A percentile compares a stretch with the other conserved stretches of the same genome.
Evolutionary conservation across 768 basidiomycete species (phyloP).

Genomic region (Agaricus sinodeliciosus): DNA sequence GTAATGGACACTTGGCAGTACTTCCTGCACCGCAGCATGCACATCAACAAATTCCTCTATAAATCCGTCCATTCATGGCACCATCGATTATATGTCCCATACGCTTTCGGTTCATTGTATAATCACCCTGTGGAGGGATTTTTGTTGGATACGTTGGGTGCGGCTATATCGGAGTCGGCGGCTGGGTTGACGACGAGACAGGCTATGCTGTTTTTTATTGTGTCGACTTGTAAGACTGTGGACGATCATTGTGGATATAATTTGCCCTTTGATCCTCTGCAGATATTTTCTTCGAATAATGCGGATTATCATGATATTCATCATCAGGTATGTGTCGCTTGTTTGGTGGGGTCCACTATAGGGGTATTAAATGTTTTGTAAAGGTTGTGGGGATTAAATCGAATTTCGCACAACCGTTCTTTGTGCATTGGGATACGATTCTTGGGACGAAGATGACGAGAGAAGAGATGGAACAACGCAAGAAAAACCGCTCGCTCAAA

Average conservation of each 20-base stretch:
- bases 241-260: conserved; percentile 93
- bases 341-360: neutral
- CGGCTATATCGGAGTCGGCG: conserved; percentile 64
- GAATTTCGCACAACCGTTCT: conserved; percentile 96
- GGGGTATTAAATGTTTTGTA: neutral
- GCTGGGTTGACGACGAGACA: conserved; percentile 75
- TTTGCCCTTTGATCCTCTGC: conserved; percentile 88
- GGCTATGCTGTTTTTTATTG: conserved; percentile 71
- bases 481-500: conserved; percentile 26
- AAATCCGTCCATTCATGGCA: conserved; percentile 90
- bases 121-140: conserved; percentile 97
- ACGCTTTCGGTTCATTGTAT: conserved; percentile 94
- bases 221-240: conserved; percentile 89
- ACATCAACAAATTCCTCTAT: conserved; percentile 86
- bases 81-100: conserved; percentile 94
- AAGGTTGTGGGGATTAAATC: conserved; percentile 84
- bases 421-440: conserved; percentile 86
- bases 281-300: conserved; percentile 80
- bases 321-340: conserved; percentile 62
- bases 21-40: conserved; percentile 89
- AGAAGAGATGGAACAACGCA: conserved; percentile 52
- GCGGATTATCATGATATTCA: conserved; percentile 98
- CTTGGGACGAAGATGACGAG: conserved; percentile 83
- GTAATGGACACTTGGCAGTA: conserved; percentile 98
- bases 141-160: conserved; percentile 79